These are phyloP conservation scores for Phytophthora sansomeana DNA, from an alignment of 352 stramenopile genomes.

Conservation along the genomic window DNA sequence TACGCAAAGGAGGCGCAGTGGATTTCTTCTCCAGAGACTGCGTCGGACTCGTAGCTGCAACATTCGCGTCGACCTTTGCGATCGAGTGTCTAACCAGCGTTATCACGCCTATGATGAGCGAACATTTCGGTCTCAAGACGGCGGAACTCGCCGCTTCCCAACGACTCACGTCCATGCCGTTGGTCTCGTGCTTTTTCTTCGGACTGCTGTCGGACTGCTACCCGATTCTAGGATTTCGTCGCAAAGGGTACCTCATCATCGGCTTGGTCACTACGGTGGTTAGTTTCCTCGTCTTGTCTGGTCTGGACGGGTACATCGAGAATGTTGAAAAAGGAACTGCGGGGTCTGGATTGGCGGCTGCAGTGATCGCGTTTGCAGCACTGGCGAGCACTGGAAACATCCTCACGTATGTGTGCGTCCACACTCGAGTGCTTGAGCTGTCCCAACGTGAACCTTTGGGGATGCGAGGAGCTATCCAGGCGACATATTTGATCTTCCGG, in stretches of 20 bases:
- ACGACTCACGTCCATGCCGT: constrained; percentile 60
- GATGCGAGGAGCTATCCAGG: constrained; percentile 46
- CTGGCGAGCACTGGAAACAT: constrained; percentile 44
- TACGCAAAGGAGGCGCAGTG: constrained; percentile 49
- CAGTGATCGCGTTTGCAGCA: constrained; percentile 32
- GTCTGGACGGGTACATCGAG: constrained; percentile 33
- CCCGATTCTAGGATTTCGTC: constrained; percentile 78
- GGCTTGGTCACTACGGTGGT: constrained; percentile 45
- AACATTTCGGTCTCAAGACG: constrained; percentile 38
- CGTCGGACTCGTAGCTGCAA: constrained; percentile 47
- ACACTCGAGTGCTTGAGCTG: constrained; percentile 53
- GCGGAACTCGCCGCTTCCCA: constrained; percentile 26
- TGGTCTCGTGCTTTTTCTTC: constrained; percentile 81
- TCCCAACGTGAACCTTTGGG: constrained; percentile 51
- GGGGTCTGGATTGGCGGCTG: constrained; percentile 17
- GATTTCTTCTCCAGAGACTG: constrained; percentile 49
- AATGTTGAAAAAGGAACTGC: constrained; percentile 11
- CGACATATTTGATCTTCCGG: constrained; percentile 52
- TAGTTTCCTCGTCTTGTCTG: constrained; percentile 40
- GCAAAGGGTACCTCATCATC: constrained; percentile 86
- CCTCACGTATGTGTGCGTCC: constrained; percentile 45
- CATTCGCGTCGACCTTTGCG: constrained; percentile 53
- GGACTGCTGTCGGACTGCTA: constrained; percentile 82
- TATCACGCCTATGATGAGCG: constrained; percentile 39
- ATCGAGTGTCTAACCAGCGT: constrained; percentile 34